A percentile compares a stretch with the other conserved stretches of the same genome.
These are phyloP conservation scores for Nicotiana obtusifolia DNA, from an alignment of 257 asterid species.

Conservation along the genomic window DNA sequence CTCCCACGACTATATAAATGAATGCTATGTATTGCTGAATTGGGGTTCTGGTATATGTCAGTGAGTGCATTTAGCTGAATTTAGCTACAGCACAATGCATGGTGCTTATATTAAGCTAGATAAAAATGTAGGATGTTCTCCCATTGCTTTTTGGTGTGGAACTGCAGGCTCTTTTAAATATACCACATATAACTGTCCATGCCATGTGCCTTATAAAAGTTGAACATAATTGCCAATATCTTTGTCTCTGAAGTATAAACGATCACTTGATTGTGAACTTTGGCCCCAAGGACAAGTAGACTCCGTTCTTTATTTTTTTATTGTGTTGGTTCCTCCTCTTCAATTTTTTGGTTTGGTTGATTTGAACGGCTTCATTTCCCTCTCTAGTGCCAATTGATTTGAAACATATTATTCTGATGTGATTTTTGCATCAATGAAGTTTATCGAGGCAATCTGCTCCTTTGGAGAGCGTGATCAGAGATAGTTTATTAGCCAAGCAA, in stretches of 20 bases:
- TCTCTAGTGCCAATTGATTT: slow-evolving; percentile 11
- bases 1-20: neutral
- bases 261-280: slow-evolving; percentile 2
- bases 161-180: neutral
- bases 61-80: neutral
- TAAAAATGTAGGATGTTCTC: neutral
- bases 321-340: neutral
- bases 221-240: neutral
- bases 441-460: slow-evolving; percentile 75
- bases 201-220: neutral
- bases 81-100: neutral
- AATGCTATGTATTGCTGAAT: neutral
- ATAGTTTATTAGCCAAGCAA: slow-evolving; percentile 63
- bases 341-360: neutral
- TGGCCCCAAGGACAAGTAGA: slow-evolving; percentile 12
- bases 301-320: neutral
- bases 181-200: neutral
- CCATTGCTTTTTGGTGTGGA: neutral
- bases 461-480: slow-evolving; percentile 70
- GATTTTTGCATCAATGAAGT: slow-evolving; percentile 37
- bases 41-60: slow-evolving; percentile 5
- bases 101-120: neutral
- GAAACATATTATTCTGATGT: slow-evolving; percentile 17
- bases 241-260: neutral
- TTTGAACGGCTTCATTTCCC: slow-evolving; percentile 10